Conservation (phyloP, 495 filamentous ascomycete species). For the Durotheca rogersii region DNA sequence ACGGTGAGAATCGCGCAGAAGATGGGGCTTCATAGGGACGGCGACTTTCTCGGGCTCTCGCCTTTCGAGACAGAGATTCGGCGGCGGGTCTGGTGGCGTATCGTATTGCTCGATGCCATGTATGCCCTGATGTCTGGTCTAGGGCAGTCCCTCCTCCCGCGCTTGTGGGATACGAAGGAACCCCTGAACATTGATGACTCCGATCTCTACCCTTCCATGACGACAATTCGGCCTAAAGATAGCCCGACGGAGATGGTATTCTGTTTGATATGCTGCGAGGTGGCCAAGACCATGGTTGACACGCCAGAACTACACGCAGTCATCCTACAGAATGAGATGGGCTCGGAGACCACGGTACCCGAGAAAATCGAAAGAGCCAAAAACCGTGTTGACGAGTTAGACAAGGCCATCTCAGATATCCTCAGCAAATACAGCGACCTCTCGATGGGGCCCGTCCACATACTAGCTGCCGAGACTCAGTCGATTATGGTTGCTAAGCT, state of each 20-base stretch:
- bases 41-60: conserved; percentile 62
- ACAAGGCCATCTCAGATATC: conserved; percentile 45
- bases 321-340: conserved; percentile 44
- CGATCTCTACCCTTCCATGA: conserved; percentile 60
- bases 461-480: conserved; percentile 51
- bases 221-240: conserved; percentile 49
- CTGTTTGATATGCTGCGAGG: conserved; percentile 55
- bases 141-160: conserved; percentile 54
- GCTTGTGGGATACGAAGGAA: conserved; percentile 49
- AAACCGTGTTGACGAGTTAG: conserved; percentile 47
- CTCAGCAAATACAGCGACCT: conserved; percentile 60
- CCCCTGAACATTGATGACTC: conserved; percentile 60
- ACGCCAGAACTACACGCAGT: conserved; percentile 44
- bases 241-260: conserved; percentile 71
- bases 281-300: conserved; percentile 51
- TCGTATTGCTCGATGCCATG: conserved; percentile 63
- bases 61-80: conserved; percentile 69
- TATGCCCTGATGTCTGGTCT: conserved; percentile 63
- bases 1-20: conserved; percentile 67
- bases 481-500: conserved; percentile 46
- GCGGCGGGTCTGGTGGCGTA: conserved; percentile 72
- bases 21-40: conserved; percentile 72
- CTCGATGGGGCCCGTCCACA: conserved; percentile 60
- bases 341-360: conserved; percentile 20
- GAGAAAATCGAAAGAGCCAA: conserved; percentile 53